A percentile compares a stretch with the other conserved stretches of the same genome.
Conservation (phyloP, 2,329 filamentous ascomycete species). For the Aspergillus phoenicis region DNA sequence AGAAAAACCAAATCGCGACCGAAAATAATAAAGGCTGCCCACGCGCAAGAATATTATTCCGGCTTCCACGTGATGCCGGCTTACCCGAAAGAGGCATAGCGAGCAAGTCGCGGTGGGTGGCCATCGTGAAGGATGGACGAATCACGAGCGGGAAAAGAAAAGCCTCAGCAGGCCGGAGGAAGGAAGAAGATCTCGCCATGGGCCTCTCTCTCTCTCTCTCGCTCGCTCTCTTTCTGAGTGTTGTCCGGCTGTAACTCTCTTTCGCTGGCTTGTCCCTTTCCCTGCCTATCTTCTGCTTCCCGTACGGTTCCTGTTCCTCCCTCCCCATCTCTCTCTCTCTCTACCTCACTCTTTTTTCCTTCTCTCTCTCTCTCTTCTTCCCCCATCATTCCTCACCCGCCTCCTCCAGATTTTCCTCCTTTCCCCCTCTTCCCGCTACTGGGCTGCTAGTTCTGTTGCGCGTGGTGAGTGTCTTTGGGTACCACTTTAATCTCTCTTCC, state of each 20-base stretch:
- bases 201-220: conserved; percentile 1
- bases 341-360: conserved; percentile 23
- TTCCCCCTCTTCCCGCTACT: conserved; percentile 8
- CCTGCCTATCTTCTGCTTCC: conserved; percentile 7
- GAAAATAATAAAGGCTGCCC: conserved; percentile 2
- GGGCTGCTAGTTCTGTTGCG: neutral
- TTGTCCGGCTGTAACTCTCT: neutral
- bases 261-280: neutral
- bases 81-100: neutral
- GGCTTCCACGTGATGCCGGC: neutral
- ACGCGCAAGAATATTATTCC: neutral
- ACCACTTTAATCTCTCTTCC: neutral
- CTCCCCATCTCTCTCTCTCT: conserved; percentile 1
- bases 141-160: conserved; percentile 9
- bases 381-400: conserved; percentile 11
- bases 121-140: neutral
- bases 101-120: neutral
- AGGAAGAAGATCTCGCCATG: conserved; percentile 6
- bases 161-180: conserved; percentile 13
- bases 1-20: neutral
- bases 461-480: neutral
- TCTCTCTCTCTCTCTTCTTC: conserved; percentile 28
- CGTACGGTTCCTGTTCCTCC: neutral
- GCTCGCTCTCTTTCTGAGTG: conserved; percentile 6
- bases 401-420: conserved; percentile 29